These are phyloP conservation scores for Lipomyces mesembrius DNA, from an alignment of 805 yeast species.

Conservation along the genomic window DNA sequence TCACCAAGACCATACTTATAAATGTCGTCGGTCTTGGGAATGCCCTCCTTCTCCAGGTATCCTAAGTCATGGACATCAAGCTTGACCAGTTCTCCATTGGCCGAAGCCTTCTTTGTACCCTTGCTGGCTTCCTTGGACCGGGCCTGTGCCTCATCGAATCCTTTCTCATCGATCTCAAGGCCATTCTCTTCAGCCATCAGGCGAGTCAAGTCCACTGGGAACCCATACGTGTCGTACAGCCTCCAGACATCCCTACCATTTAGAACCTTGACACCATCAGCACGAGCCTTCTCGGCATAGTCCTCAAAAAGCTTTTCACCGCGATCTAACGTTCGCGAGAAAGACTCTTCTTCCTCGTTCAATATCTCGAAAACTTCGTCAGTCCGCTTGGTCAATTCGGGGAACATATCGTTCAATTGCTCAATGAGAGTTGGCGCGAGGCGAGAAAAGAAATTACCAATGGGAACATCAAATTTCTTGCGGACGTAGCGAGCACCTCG, in stretches of 20 bases:
- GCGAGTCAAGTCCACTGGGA: constrained; percentile 97
- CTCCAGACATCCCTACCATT: constrained; percentile 98
- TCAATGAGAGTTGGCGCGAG: constrained; percentile 91
- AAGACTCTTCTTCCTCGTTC: constrained; percentile 94
- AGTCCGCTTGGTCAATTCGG: constrained; percentile 78
- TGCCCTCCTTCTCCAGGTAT: constrained; percentile 59
- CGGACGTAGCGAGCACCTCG: constrained; percentile 98
- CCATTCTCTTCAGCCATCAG: constrained; percentile 99
- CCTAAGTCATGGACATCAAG: constrained; percentile 91
- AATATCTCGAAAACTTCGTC: constrained; percentile 83
- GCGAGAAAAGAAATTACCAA: constrained; percentile 90
- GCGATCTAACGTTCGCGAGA: constrained; percentile 93
- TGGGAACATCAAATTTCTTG: constrained; percentile 93
- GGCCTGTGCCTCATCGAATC: constrained; percentile 86
- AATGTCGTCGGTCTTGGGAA: constrained; percentile 83
- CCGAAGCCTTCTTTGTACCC: constrained; percentile 69
- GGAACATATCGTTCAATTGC: constrained; percentile 86
- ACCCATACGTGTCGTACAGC: constrained; percentile 96
- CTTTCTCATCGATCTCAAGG: constrained; percentile 86
- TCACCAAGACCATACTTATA: constrained; percentile 74
- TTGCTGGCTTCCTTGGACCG: constrained; percentile 95
- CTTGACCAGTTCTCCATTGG: constrained; percentile 65
- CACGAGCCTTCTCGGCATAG: constrained; percentile 82
- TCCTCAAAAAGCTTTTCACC: constrained; percentile 97
- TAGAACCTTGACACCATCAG: constrained; percentile 72